These are phyloP conservation scores for Globisporangium iwayamae DNA, from an alignment of 352 stramenopile species.

Conservation along the genomic window DNA sequence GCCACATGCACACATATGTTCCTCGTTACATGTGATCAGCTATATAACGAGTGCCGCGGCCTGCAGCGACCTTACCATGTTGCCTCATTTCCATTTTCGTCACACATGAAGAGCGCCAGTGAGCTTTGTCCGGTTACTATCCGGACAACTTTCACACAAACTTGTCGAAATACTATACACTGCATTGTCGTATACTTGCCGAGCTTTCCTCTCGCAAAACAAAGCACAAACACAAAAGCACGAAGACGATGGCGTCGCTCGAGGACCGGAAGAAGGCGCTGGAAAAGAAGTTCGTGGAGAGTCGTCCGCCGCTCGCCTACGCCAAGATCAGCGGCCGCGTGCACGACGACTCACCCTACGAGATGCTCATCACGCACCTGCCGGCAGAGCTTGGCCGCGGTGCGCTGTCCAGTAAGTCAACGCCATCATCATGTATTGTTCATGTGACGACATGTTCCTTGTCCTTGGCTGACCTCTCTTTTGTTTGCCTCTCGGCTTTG, in stretches of 20 bases:
- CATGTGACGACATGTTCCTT: neutral
- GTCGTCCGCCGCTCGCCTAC: slow-evolving; percentile 74
- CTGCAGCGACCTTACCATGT: neutral
- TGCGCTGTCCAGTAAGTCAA: slow-evolving; percentile 28
- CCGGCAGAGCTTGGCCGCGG: slow-evolving; percentile 71
- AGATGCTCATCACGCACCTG: slow-evolving; percentile 76
- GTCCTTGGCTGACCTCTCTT: neutral
- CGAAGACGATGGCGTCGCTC: slow-evolving; percentile 19
- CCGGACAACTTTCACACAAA: neutral
- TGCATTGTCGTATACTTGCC: neutral
- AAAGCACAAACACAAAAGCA: neutral
- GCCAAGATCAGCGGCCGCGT: slow-evolving; percentile 69
- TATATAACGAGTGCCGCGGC: neutral
- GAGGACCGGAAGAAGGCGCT: slow-evolving; percentile 77
- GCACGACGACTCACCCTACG: slow-evolving; percentile 57
- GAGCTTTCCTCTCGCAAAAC: neutral
- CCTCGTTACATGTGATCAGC: neutral
- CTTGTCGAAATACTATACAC: neutral
- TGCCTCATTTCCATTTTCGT: neutral
- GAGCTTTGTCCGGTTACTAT: slow-evolving; percentile 1
- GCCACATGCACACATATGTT: neutral
- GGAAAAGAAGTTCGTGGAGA: slow-evolving; percentile 76
- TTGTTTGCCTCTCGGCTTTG: neutral
- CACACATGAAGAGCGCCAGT: neutral
- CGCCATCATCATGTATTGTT: neutral